phyloP scores from a whole-genome alignment of 2,329 filamentous ascomycete species.

The Fusarium zealandicum region DNA sequence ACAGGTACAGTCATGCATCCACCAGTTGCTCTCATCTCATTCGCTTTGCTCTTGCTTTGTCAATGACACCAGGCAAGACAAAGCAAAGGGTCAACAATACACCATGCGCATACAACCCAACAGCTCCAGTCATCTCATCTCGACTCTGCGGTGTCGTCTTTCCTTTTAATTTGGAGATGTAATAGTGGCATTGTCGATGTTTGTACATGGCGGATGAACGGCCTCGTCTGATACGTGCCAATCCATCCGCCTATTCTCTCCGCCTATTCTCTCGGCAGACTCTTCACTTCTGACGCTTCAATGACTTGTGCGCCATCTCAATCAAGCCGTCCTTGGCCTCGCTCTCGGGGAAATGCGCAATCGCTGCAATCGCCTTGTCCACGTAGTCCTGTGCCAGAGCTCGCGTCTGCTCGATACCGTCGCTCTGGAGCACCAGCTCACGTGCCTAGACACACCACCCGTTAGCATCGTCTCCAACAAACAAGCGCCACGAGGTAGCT shows the following conservation, averaged over 20 bases:
- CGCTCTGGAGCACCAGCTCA: slow-evolving; percentile 80
- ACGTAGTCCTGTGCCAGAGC: slow-evolving; percentile 90
- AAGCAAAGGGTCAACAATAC: slow-evolving; percentile 27
- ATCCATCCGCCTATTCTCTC: slow-evolving; percentile 14
- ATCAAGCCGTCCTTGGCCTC: slow-evolving; percentile 91
- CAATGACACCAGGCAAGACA: slow-evolving; percentile 13
- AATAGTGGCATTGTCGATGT: slow-evolving; percentile 23
- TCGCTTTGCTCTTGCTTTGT: slow-evolving; percentile 1
- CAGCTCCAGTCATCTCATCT: slow-evolving; percentile 1
- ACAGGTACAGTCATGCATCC: slow-evolving; percentile 37
- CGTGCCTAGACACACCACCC: slow-evolving; percentile 69
- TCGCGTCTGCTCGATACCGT: slow-evolving; percentile 91
- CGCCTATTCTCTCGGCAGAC: not conserved
- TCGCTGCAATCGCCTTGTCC: slow-evolving; percentile 85
- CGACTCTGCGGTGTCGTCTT: slow-evolving; percentile 3
- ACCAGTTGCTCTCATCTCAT: slow-evolving; percentile 22
- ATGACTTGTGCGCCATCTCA: slow-evolving; percentile 92
- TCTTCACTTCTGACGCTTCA: slow-evolving; percentile 85
- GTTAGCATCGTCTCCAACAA: slow-evolving; percentile 34
- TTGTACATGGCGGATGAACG: slow-evolving; percentile 29
- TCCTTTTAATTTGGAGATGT: slow-evolving; percentile 9
- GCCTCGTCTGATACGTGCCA: not conserved
- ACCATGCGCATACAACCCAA: slow-evolving; percentile 14
- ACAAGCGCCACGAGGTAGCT: not conserved
- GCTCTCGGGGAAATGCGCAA: slow-evolving; percentile 85